Base-by-base conservation (phyloP, 148 eudicot genomes). In the Suaeda aralocaspica region DNA sequence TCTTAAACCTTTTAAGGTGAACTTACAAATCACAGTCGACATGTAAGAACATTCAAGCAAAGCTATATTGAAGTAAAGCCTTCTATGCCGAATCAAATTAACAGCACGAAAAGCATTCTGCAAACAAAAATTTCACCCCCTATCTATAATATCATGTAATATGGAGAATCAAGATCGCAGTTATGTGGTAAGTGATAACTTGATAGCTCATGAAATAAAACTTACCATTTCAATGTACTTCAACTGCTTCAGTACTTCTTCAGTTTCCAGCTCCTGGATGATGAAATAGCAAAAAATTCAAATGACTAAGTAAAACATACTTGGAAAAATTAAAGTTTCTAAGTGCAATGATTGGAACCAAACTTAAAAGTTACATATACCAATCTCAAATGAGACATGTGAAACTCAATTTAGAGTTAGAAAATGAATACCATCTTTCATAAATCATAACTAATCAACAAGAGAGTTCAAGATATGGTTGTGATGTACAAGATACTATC, bases 211-310 rank as follows among this genome's bases (percentile, higher is more conserved):
- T 36, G 45, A 0, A 4, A 30, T 33, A 70, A 58, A 41, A 72
- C 84, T 72, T 82, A 92, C 97, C 90, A 86, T 65, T 79, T 92
- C 96, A 53, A 92, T 74, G 77, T 89, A 92, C 85, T 89, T 92
- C 68, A 92, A 74, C 41, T 92, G 96, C 85, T 80, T 92, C 78
- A 92, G 44, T 76, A 92, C 82, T 83, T 89, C 86, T 66, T 87
- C 89, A 21, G 91, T 87, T 36, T 87, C 92, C 75, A 89, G 84
- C 80, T 89, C 97, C 96, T 89, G 76, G 57, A 75, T 68, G 74
- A 73, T 66, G n/a, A 36, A 57, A 48, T 12, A 51, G 36, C 55
- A 41, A 19, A 29, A n/a, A 63, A 64, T 73, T 55, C 36, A 67
- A 16, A 46, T 19, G 46, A 59, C 19, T 21, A 48, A 29, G 58